phyloP scores from a whole-genome alignment of 75 land plant species.

The Gnetum montanum region DNA sequence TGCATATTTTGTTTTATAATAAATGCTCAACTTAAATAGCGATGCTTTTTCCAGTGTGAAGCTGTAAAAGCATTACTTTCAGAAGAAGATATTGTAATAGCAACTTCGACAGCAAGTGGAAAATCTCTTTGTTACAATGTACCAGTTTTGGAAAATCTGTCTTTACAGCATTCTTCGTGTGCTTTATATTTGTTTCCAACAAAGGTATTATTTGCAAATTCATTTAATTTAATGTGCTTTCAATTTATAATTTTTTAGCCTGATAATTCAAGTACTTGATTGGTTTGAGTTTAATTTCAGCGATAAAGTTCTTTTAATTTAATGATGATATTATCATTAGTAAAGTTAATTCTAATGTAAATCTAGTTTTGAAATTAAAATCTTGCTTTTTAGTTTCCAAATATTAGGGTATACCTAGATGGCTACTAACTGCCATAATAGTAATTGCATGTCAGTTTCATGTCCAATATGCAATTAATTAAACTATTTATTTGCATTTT shows the following conservation, averaged over 20 bases:
- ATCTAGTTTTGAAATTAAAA: too few relatives aligned
- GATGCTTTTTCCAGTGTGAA: conserved; percentile 68
- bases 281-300: too few relatives aligned
- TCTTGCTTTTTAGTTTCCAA: too few relatives aligned
- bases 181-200: conserved; percentile 95
- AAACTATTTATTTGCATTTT: too few relatives aligned
- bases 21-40: neutral
- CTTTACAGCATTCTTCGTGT: conserved; percentile 45
- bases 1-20: neutral
- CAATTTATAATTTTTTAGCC: neutral
- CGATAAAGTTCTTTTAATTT: too few relatives aligned
- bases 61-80: conserved; percentile 55
- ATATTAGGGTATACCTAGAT: too few relatives aligned
- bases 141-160: conserved; percentile 79
- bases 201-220: conserved; percentile 75
- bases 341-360: too few relatives aligned
- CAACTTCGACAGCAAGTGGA: conserved; percentile 96
- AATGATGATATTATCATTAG: too few relatives aligned
- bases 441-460: too few relatives aligned
- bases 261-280: neutral
- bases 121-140: conserved; percentile 95
- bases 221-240: too few relatives aligned
- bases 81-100: conserved; percentile 66
- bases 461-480: too few relatives aligned
- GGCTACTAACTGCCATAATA: too few relatives aligned